Base-by-base conservation (phyloP, 2,329 filamentous ascomycete genomes). In the Ramularia endophylla region DNA sequence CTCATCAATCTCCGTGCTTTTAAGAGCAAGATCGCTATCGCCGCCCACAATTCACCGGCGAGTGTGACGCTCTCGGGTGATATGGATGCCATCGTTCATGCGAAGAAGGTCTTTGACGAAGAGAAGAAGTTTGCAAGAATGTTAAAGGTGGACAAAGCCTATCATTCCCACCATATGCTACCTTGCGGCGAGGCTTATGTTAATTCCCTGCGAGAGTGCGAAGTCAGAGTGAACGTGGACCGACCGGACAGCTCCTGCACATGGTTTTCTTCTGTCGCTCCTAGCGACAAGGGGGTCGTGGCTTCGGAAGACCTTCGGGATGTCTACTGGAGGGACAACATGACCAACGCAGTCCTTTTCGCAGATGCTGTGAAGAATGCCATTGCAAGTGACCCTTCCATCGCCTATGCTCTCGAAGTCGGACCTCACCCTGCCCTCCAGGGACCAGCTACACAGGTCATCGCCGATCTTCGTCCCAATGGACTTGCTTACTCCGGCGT, bases 311-410 rank as follows among this genome's bases (percentile, higher is more conserved):
- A 56, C 4, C 40, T 65, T 13, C 41, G 51, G 2, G 30, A 8
- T 2, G 53, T 43, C 3, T 73, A 74, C 51, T 74, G 71, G 71
- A 51, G 38, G 1, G 57, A 67, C 17, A 74, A 74, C 48, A 65
- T 74, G 64, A 46, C 56, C 1, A 54, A 60, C 8, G 58, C 70
- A 0, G 70, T 73, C 0, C 50, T 66, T 0, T 74, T 75, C 45
- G 52, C 55, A 7, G 57, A 70, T 28, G 71, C 70, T 0, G 18
- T 72, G 3, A 36, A 11, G 7, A 19, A 12, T 4, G 44, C 44
- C 13, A 11, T 39, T 6, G 27, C 33, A 19, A 18, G 15, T 5
- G 16, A 17, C 3, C 22, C 22, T 6, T 25, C 22, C 22, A 18
- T 65, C 16, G 61, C 67, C 29, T 55, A 64, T 6, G 61, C 51